These are phyloP conservation scores for Brassica rapa DNA, from an alignment of 345 rosid genomes.

Conservation along the genomic window DNA sequence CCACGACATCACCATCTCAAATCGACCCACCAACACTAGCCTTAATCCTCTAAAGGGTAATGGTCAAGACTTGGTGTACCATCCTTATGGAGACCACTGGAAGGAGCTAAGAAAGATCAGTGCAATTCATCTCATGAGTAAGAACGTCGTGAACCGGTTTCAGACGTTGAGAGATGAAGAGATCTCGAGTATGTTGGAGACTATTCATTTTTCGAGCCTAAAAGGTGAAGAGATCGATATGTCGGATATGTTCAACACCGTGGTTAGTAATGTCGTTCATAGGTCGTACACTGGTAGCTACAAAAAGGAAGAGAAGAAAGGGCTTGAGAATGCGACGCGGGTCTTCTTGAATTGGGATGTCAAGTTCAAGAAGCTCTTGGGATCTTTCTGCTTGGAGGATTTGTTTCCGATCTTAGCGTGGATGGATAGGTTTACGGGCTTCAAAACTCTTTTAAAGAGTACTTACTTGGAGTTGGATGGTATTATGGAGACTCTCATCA, in stretches of 20 bases:
- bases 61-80: conserved; percentile 33
- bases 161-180: conserved; percentile 36
- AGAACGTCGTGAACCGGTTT: conserved; percentile 20
- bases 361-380: conserved; percentile 28
- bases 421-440: conserved; percentile 31
- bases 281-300: conserved; percentile 58
- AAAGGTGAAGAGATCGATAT: conserved; percentile 40
- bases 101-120: conserved; percentile 20
- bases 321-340: conserved; percentile 64
- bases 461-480: conserved; percentile 21
- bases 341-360: conserved; percentile 38
- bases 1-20: conserved; percentile 28
- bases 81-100: conserved; percentile 42
- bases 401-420: conserved; percentile 27
- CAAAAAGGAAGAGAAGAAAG: conserved; percentile 31
- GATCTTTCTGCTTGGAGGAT: conserved; percentile 48
- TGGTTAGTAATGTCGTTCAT: conserved; percentile 26
- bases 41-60: conserved; percentile 7
- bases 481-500: conserved; percentile 35
- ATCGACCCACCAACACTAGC: conserved; percentile 18
- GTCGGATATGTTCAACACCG: conserved; percentile 21
- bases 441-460: not conserved
- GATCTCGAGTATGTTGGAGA: conserved; percentile 29
- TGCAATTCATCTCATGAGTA: conserved; percentile 25
- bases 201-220: conserved; percentile 21